A percentile compares a stretch with the other conserved stretches of the same genome.
These are phyloP conservation scores for Talaromyces liani DNA, from an alignment of 495 filamentous ascomycete species.

Conservation along the genomic window DNA sequence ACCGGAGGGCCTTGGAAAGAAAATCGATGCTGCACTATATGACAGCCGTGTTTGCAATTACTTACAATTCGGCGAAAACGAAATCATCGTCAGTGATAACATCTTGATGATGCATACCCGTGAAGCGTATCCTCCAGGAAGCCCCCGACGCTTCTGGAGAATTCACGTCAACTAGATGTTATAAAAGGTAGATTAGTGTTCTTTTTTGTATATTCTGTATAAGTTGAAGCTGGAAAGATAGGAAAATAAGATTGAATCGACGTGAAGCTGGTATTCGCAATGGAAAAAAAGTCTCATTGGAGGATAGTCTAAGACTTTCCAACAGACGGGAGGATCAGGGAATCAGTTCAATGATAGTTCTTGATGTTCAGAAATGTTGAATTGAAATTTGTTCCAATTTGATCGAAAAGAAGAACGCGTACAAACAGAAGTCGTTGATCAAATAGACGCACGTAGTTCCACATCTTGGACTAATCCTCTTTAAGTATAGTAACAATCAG, in stretches of 20 bases:
- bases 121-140: slow-evolving; percentile 19
- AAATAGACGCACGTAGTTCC: no score
- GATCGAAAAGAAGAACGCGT: no score
- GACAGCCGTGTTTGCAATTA: slow-evolving; percentile 38
- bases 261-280: neutral
- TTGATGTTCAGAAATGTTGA: neutral
- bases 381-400: neutral
- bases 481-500: no score
- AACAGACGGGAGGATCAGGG: neutral
- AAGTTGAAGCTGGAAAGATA: neutral
- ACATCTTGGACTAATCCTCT: no score
- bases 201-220: neutral
- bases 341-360: neutral
- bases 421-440: no score
- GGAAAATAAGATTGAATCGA: neutral
- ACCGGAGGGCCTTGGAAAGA: slow-evolving; percentile 9
- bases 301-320: neutral
- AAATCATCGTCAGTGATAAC: slow-evolving; percentile 37
- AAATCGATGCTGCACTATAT: slow-evolving; percentile 35
- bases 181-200: neutral
- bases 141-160: slow-evolving; percentile 27
- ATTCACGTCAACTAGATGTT: slow-evolving; percentile 17
- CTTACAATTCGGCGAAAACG: slow-evolving; percentile 18
- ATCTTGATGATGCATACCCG: slow-evolving; percentile 32
- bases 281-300: neutral